phyloP scores from a whole-genome alignment of 768 basidiomycete genomes.

The Lentinula sp. region DNA sequence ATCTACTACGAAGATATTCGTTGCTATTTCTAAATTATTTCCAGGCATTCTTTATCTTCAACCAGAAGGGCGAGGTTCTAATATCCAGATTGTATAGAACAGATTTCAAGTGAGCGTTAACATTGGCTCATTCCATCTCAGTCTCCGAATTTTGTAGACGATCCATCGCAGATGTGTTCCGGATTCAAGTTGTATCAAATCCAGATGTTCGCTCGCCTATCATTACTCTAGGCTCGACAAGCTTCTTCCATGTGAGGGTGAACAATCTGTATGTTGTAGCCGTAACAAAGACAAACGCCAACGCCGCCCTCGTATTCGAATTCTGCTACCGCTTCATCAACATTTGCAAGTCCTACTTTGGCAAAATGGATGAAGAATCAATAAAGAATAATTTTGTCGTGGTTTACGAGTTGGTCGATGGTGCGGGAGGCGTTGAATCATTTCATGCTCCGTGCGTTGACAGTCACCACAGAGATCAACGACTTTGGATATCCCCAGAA shows the following conservation, averaged over 20 bases:
- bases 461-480: conserved; percentile 63
- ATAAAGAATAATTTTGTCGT: conserved; percentile 99
- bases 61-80: conserved; percentile 98
- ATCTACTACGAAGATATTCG: not conserved
- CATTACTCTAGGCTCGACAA: conserved; percentile 94
- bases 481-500: conserved; percentile 99
- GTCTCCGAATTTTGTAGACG: conserved; percentile 49
- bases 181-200: conserved; percentile 98
- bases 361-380: conserved; percentile 95
- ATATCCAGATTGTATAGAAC: conserved; percentile 95
- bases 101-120: conserved; percentile 80
- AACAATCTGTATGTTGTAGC: conserved; percentile 96
- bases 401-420: conserved; percentile 97
- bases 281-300: conserved; percentile 95
- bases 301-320: conserved; percentile 96
- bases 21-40: not conserved
- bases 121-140: not conserved
- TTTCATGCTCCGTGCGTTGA: not conserved
- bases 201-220: conserved; percentile 96
- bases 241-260: conserved; percentile 96
- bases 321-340: conserved; percentile 95
- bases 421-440: conserved; percentile 34
- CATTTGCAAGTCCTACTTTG: conserved; percentile 94
- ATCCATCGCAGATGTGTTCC: conserved; percentile 95
- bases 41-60: conserved; percentile 98